Base-by-base conservation (phyloP, 345 rosid genomes). In the Gossypium raimondii region DNA sequence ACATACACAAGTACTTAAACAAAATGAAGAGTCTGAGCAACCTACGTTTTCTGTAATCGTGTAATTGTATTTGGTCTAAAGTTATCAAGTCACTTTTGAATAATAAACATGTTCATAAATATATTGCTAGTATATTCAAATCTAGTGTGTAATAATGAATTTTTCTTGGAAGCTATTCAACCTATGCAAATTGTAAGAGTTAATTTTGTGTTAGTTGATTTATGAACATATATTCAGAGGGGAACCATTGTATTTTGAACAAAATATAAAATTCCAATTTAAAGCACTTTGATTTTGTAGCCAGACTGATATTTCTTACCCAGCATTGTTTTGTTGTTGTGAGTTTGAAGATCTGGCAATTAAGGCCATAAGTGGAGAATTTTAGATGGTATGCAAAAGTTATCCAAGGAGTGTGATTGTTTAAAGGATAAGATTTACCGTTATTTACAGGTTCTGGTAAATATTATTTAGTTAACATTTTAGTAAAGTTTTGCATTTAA, bases 331-430 rank as follows among this genome's bases (percentile, higher is more conserved):
- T 25, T 64, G 34, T 45, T 63, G 56, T 77, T 9, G 25, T 64
- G 25, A 17, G 70, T 7, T 16, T 24, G 76, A 69, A 81, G 82
- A 80, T 81, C 84, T 78, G 70, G 67, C 72, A 50, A 68, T 78
- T 73, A 38, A 61, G 85, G 78, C 74, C 69, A 55, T 82, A 67
- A 50, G 59, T 51, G 76, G 73, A 70, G 17, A 58, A 74, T 75
- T 66, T 84, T 90, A 86, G 89, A 92, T 93, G 99, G 78, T 92
- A 88, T 90, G 91, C 93, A 82, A 45, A 82, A 85, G 82, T 73
- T 86, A 77, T 86, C 17, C 84, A 77, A 84, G 86, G 87, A 83
- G 82, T 81, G 82, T 82, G 67, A 84, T 95, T 86, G 84, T 85
- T 75, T 12, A 57, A 57, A 18, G 1, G 61, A 57, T 57, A 57